A percentile compares a stretch with the other conserved stretches of the same genome.
phyloP scores from a whole-genome alignment of 1,284 basidiomycete species.

The Tilletia horrida region DNA sequence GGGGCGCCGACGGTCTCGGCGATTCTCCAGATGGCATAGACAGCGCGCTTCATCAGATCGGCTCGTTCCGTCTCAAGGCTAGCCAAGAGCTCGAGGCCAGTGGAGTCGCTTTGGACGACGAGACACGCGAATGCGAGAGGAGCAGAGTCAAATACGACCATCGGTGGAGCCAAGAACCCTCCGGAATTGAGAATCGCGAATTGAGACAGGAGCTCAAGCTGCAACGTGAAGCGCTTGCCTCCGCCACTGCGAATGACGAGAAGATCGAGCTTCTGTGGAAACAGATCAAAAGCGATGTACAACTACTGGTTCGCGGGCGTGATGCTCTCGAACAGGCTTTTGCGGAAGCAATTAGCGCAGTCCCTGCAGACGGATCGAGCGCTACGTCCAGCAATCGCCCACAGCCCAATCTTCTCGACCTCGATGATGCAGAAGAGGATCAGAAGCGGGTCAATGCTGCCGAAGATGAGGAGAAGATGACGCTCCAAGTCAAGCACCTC shows the following conservation, averaged over 20 bases:
- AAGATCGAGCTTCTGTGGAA: slow-evolving; percentile 76
- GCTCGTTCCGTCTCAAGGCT: slow-evolving; percentile 23
- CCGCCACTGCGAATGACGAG: slow-evolving; percentile 73
- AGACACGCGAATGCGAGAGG: slow-evolving; percentile 56
- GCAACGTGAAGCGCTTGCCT: slow-evolving; percentile 70
- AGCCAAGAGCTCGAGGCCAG: slow-evolving; percentile 32
- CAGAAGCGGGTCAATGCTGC: slow-evolving; percentile 16
- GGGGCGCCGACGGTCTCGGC: slow-evolving; percentile 64
- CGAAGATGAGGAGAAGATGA: slow-evolving; percentile 28
- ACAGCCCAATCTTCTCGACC: slow-evolving; percentile 33
- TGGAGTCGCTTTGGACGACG: slow-evolving; percentile 42
- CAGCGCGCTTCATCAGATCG: slow-evolving; percentile 31
- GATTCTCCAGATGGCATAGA: slow-evolving; percentile 37
- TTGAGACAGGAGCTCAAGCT: slow-evolving; percentile 76
- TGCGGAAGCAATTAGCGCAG: slow-evolving; percentile 56
- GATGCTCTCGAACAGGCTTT: slow-evolving; percentile 71
- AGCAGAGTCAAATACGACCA: slow-evolving; percentile 73
- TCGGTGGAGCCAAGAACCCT: slow-evolving; percentile 84
- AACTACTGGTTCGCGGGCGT: slow-evolving; percentile 62
- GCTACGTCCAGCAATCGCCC: not conserved
- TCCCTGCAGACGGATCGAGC: not conserved
- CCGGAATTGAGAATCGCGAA: slow-evolving; percentile 61
- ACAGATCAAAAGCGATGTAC: slow-evolving; percentile 67
- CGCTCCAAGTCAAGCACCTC: slow-evolving; percentile 33
- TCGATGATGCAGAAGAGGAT: slow-evolving; percentile 36